These are phyloP conservation scores for Kuraishia ogatae DNA, from an alignment of 805 yeast species.

Conservation along the genomic window DNA sequence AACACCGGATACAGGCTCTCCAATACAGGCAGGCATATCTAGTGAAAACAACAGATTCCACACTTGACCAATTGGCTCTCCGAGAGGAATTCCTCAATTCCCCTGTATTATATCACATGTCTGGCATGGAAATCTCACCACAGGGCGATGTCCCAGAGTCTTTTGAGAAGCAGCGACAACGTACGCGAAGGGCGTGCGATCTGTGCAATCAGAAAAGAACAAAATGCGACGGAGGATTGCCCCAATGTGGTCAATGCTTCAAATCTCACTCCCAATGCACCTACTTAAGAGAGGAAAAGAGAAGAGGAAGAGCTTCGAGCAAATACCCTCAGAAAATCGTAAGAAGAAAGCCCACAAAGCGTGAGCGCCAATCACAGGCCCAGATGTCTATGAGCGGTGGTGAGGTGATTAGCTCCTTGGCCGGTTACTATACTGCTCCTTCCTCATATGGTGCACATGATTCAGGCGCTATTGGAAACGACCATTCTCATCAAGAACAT, in stretches of 20 bases:
- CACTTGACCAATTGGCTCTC: no score
- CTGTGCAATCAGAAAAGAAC: slow-evolving; percentile 36
- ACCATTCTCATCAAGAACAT: no score
- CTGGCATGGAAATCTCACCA: not conserved
- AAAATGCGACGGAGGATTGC: slow-evolving; percentile 37
- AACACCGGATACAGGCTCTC: no score
- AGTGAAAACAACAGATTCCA: no score
- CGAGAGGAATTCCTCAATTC: not conserved
- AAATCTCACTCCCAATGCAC: slow-evolving; percentile 25
- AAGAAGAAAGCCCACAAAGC: slow-evolving; percentile 16
- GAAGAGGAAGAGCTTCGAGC: slow-evolving; percentile 37
- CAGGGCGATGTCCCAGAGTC: not conserved
- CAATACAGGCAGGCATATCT: no score
- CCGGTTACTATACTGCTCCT: not conserved
- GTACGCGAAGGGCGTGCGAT: slow-evolving; percentile 35
- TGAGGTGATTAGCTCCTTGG: not conserved
- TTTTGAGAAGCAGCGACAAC: slow-evolving; percentile 2
- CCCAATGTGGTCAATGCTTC: slow-evolving; percentile 31
- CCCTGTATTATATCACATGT: not conserved
- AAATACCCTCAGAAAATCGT: slow-evolving; percentile 27
- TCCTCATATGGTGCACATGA: not conserved
- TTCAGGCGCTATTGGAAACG: not conserved
- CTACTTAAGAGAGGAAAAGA: slow-evolving; percentile 32
- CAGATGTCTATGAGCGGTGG: not conserved
- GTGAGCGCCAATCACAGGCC: slow-evolving; percentile 2